Evolutionary conservation across 2,329 filamentous ascomycete species (phyloP), one percentile per base, ranked within the genome.

Genomic region (Clathrospora elynae): DNA sequence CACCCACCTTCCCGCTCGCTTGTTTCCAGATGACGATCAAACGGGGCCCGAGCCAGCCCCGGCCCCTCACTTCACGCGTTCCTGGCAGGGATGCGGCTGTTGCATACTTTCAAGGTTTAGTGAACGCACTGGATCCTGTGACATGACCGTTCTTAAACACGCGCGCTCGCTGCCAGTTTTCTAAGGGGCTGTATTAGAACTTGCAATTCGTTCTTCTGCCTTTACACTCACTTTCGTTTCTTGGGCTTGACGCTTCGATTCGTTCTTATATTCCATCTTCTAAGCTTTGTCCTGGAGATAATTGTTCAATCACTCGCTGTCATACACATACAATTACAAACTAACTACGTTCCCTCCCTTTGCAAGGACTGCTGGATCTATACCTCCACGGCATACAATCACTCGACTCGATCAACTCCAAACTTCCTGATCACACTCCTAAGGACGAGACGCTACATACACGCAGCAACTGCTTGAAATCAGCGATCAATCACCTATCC

Each of bases 21-120:
- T 60, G 56, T 60, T 64, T 57, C 53, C 33, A 39, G 36, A 37
- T 32, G 59, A 34, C 50, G 61, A 65, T 65, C 61, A 65, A 55
- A 65, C 61, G 36, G 24, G 46, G 42, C 44, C 39, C 39, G 19
- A 31, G 64, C 61, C 35, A 20, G 46, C 40, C 44, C 39, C 39
- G 19, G 28, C 35, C 33, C 33, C 36, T 41, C 42, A 31, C 38
- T 46, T 29, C 29, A 37, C 37, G 46, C 42, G 33, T 46, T 42
- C 36, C 33, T 42, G 38, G 24, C 42, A 45, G 36, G 42, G 35
- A 35, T 45, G 23, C 14, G 18, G 42, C 42, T 35, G 42, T 29
- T 31, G 24, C 31, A 16, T 14, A 24, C 12, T 30, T 31, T 17
- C 34, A 22, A 35, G 36, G 36, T 24, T 38, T 49, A 42, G 44